phyloP scores from a whole-genome alignment of 1,284 basidiomycete species.

The Irpex sp. region DNA sequence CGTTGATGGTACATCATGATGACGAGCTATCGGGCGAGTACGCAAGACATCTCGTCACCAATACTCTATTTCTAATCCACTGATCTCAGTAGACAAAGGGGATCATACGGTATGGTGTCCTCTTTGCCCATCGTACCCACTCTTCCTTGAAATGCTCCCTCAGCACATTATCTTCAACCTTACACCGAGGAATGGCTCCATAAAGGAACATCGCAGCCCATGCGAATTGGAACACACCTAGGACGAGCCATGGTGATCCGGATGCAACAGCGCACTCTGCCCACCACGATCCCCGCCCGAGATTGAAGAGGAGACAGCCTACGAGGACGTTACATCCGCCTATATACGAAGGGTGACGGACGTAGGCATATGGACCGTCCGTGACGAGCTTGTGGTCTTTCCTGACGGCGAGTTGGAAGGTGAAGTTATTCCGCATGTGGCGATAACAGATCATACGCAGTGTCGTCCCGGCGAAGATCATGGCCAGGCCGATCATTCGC shows the following conservation, averaged over 20 bases:
- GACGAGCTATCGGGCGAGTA: too few species aligned
- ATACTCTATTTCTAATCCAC: too few species aligned
- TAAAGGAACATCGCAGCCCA: not conserved
- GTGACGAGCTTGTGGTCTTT: slow-evolving; percentile 1
- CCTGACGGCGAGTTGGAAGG: not conserved
- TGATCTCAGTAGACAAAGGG: not conserved
- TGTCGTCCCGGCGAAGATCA: too few species aligned
- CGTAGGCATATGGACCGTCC: not conserved
- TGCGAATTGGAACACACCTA: not conserved
- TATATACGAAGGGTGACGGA: slow-evolving; percentile 2
- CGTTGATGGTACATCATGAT: too few species aligned
- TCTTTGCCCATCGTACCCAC: not conserved
- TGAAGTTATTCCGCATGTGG: not conserved
- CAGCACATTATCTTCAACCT: not conserved
- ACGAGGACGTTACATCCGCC: not conserved
- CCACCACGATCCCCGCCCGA: not conserved
- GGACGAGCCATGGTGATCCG: not conserved
- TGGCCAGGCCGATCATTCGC: not conserved
- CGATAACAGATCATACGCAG: too few species aligned
- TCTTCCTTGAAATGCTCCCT: not conserved
- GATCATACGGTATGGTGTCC: not conserved
- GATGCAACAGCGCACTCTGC: not conserved
- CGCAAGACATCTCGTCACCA: too few species aligned
- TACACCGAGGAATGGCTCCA: not conserved
- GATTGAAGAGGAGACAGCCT: not conserved